Evolutionary conservation across 1,284 basidiomycete genomes (phyloP), one percentile per base, ranked within the genome.

Genomic region (Athelia psychrophila): DNA sequence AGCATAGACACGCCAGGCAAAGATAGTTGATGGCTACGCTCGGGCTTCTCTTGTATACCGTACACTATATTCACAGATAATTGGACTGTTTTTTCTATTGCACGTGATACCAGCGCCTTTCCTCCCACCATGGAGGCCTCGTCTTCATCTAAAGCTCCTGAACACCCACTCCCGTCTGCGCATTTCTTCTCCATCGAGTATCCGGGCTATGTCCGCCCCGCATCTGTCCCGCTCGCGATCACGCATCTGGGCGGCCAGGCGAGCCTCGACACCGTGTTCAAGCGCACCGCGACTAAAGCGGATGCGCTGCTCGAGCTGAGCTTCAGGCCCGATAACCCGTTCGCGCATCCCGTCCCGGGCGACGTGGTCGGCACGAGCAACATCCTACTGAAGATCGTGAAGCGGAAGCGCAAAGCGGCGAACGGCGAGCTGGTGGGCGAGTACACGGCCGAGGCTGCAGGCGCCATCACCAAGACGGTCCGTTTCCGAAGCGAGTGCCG

Each of bases 161-260:
- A 74, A 52, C 69, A 59, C 15, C 70, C 79, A 5, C 74, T 94
- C 9, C 83, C 88, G 8, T 74, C 80, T 27, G 73, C 75, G 3
- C 73, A 81, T 19, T 88, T 86, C 67, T 91, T 88, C 61, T 86
- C 91, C 2, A 74, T 97, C 57, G 94, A 97, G 69, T 95, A 93
- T 70, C 94, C 93, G 6, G 93, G 93, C 50, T 92, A 92, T 57
- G 86, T 97, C 48, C 72, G 77, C 10, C 64, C 75, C 1, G 65
- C 76, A 1, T 91, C 92, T 27, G 77, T 88, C 3, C 75, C 80
- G 0, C 61, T 74, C 10, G 91, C 88, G 0, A 67, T 94, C 33
- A 69, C 75, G 47, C 80, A 78, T 38, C 71, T 95, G 9, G 88
- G 91, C 3, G 86, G 87, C 0, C 83, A 86, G 58, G 60, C 73